Evolutionary conservation across 305 asterid species (phyloP).

Genomic region (Fraxinus xanthoxyloides): DNA sequence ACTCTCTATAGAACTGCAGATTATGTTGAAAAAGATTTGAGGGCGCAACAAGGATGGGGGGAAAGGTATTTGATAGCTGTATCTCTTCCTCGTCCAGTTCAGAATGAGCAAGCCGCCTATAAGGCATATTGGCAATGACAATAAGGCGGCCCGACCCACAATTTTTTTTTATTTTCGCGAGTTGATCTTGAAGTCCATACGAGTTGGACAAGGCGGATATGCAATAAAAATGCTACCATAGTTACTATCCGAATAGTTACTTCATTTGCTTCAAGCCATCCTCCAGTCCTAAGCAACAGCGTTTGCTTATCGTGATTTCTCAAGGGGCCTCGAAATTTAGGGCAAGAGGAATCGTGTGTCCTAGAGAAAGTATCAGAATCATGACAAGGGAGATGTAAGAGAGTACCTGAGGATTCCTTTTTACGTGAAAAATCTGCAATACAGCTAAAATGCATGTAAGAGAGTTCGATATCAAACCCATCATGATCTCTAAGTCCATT

Average conservation of each 20-base stretch:
- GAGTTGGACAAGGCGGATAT: conserved; percentile 48
- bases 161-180: conserved; percentile 11
- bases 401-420: conserved; percentile 35
- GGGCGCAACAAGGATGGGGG: conserved; percentile 43
- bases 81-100: conserved; percentile 32
- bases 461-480: conserved; percentile 58
- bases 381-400: conserved; percentile 45
- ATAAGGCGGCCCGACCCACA: conserved; percentile 24
- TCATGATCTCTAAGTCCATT: conserved; percentile 61
- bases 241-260: conserved; percentile 44
- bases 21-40: conserved; percentile 47
- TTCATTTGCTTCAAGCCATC: conserved; percentile 57
- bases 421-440: conserved; percentile 48
- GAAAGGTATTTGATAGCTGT: neutral
- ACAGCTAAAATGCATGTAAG: conserved; percentile 42
- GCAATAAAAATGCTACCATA: conserved; percentile 49
- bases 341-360: conserved; percentile 58
- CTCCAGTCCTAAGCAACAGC: conserved; percentile 22
- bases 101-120: conserved; percentile 43
- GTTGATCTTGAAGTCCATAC: conserved; percentile 45
- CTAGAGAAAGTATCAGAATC: conserved; percentile 51
- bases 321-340: conserved; percentile 54
- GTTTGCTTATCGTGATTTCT: conserved; percentile 26
- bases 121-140: conserved; percentile 33
- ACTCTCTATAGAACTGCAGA: conserved; percentile 34